Evolutionary conservation across 2,329 filamentous ascomycete genomes (phyloP).

Genomic region (Paraphoma sp.): DNA sequence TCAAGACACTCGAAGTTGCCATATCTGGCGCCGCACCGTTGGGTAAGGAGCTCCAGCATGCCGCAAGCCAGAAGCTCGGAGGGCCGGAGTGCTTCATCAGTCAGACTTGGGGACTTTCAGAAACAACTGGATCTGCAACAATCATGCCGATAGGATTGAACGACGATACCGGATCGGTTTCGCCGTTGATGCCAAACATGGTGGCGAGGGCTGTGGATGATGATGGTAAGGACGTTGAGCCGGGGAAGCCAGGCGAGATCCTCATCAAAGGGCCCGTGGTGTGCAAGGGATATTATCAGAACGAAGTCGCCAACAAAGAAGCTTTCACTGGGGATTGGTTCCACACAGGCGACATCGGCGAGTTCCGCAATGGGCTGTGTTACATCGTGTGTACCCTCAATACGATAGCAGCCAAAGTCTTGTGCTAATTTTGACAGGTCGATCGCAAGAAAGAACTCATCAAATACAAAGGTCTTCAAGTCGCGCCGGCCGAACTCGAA

Average conservation of each 20-base stretch:
- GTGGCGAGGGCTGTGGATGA: slow-evolving; percentile 44
- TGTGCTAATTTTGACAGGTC: not conserved
- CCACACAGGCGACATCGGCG: slow-evolving; percentile 48
- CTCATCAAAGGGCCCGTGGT: slow-evolving; percentile 45
- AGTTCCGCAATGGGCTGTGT: slow-evolving; percentile 44
- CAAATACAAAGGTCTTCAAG: slow-evolving; percentile 59
- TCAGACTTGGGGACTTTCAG: slow-evolving; percentile 66
- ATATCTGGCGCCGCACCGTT: slow-evolving; percentile 64
- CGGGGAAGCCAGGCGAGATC: slow-evolving; percentile 40
- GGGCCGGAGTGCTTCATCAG: slow-evolving; percentile 52
- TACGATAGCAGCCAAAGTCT: too few relatives aligned
- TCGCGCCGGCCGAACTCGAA: slow-evolving; percentile 58
- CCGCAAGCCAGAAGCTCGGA: slow-evolving; percentile 59
- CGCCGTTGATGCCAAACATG: slow-evolving; percentile 51
- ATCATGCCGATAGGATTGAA: slow-evolving; percentile 49
- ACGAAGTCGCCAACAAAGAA: slow-evolving; percentile 37
- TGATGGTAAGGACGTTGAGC: slow-evolving; percentile 37
- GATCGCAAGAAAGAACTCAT: slow-evolving; percentile 55
- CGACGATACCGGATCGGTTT: slow-evolving; percentile 58
- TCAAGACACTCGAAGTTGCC: slow-evolving; percentile 57
- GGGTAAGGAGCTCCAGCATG: slow-evolving; percentile 60
- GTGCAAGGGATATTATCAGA: slow-evolving; percentile 48
- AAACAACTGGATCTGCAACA: slow-evolving; percentile 60
- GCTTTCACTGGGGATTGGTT: slow-evolving; percentile 46
- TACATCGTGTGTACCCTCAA: slow-evolving; percentile 44